phyloP scores from a whole-genome alignment of 768 basidiomycete genomes.

The Psilocybe tampanensis region DNA sequence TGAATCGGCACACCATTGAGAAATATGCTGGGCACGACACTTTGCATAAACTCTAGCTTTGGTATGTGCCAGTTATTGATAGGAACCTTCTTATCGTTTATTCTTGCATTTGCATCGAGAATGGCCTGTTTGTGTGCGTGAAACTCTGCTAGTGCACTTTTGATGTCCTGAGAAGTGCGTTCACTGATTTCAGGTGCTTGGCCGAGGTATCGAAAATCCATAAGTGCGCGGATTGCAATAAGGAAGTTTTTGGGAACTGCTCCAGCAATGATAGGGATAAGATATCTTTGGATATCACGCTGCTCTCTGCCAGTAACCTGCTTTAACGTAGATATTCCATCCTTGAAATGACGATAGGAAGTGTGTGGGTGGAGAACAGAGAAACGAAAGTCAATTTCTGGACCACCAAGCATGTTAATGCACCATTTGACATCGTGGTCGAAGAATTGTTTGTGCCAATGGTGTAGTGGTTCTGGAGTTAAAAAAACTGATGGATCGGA shows the following conservation, averaged over 20 bases:
- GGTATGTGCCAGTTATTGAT: slow-evolving; percentile 42
- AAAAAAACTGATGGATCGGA: slow-evolving; percentile 35
- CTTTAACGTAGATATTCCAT: slow-evolving; percentile 40
- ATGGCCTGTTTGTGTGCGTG: slow-evolving; percentile 38
- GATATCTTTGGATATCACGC: slow-evolving; percentile 34
- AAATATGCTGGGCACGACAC: slow-evolving; percentile 27
- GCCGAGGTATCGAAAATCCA: slow-evolving; percentile 38
- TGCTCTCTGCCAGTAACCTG: slow-evolving; percentile 45
- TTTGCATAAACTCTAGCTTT: slow-evolving; percentile 42
- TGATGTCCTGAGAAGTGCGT: slow-evolving; percentile 15
- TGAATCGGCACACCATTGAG: slow-evolving; percentile 33
- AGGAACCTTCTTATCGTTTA: slow-evolving; percentile 21
- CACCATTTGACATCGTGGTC: slow-evolving; percentile 45
- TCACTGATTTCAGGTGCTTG: slow-evolving; percentile 33
- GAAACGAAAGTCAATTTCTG: slow-evolving; percentile 39
- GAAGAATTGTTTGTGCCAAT: slow-evolving; percentile 37
- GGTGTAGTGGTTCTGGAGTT: slow-evolving; percentile 39
- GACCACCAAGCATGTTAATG: slow-evolving; percentile 26
- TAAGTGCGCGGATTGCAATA: slow-evolving; percentile 31
- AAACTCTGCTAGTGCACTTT: slow-evolving; percentile 26
- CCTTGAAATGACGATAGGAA: slow-evolving; percentile 38
- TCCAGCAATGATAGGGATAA: slow-evolving; percentile 38
- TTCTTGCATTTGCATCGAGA: slow-evolving; percentile 26
- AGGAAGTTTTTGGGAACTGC: slow-evolving; percentile 31
- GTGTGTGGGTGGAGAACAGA: slow-evolving; percentile 36